These are phyloP conservation scores for Monoraphidium neglectum DNA, from an alignment of 139 green algal genomes.

Conservation along the genomic window DNA sequence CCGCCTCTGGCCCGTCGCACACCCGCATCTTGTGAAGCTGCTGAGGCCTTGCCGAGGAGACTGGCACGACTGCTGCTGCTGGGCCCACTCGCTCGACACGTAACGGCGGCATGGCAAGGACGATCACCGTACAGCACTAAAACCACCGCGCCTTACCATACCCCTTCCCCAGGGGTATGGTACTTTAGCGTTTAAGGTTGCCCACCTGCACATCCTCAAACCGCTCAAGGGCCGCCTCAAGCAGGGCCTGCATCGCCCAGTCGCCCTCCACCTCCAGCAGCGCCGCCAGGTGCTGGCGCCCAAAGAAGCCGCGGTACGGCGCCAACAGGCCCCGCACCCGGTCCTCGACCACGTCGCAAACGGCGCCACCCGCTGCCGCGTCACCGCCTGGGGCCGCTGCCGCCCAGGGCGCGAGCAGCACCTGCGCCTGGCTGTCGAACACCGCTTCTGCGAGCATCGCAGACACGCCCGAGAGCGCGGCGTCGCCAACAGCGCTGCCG, in stretches of 20 bases:
- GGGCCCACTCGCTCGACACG: too few species aligned
- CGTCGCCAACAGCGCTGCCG: neutral
- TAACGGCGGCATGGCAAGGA: too few species aligned
- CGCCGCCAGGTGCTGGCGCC: slow-evolving; percentile 23
- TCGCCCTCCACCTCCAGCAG: neutral
- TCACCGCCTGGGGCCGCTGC: neutral
- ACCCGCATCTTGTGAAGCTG: neutral
- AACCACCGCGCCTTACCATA: too few species aligned
- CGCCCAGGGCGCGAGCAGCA: slow-evolving; percentile 5
- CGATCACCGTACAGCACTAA: too few species aligned
- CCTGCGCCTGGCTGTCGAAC: slow-evolving; percentile 20
- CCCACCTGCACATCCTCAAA: slow-evolving; percentile 23
- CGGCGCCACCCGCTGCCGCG: neutral
- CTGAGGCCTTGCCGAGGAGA: too few species aligned
- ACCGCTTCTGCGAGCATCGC: slow-evolving; percentile 7
- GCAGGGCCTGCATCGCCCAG: slow-evolving; percentile 2
- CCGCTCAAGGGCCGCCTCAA: neutral
- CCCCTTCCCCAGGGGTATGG: too few species aligned
- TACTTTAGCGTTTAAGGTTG: too few species aligned
- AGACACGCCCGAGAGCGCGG: neutral
- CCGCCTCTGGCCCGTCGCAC: neutral
- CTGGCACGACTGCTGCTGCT: too few species aligned
- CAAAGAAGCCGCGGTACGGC: slow-evolving; percentile 19
- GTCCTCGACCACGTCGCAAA: neutral
- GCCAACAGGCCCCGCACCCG: slow-evolving; percentile 1